phyloP scores from a whole-genome alignment of 1,139 yeast species.

The Lodderomyces theae region DNA sequence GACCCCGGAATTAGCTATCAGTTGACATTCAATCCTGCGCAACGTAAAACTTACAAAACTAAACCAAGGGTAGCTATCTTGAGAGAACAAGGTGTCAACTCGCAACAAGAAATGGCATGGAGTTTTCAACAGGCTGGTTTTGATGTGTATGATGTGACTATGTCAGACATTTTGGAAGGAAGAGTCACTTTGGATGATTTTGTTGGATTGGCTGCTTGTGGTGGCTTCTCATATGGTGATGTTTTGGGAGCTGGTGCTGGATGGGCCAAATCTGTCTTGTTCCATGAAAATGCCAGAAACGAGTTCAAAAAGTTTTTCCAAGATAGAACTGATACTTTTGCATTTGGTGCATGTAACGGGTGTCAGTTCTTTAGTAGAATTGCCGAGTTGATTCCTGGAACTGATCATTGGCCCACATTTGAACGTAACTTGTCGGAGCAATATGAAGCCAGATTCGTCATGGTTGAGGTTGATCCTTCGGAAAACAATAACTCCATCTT shows the following conservation, averaged over 20 bases:
- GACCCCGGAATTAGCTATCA: conserved; percentile 91
- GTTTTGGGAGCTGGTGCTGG: conserved; percentile 99
- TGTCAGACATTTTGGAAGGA: conserved; percentile 86
- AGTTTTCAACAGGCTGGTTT: conserved; percentile 94
- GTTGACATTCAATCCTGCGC: conserved; percentile 53
- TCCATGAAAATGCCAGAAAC: conserved; percentile 70
- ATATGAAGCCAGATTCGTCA: conserved; percentile 91
- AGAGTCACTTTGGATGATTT: conserved; percentile 72
- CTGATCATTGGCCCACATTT: conserved; percentile 95
- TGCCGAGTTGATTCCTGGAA: conserved; percentile 87
- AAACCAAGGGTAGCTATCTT: conserved; percentile 92
- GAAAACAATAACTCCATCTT: conserved; percentile 62
- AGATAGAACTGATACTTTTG: conserved; percentile 86
- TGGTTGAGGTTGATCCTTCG: conserved; percentile 71
- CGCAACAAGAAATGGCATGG: conserved; percentile 99
- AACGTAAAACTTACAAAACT: conserved; percentile 25
- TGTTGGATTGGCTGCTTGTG: conserved; percentile 97
- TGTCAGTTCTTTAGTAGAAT: conserved; percentile 94
- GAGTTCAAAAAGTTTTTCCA: conserved; percentile 82
- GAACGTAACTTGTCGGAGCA: conserved; percentile 92
- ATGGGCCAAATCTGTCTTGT: conserved; percentile 97
- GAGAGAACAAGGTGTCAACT: conserved; percentile 98
- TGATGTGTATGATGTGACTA: conserved; percentile 89
- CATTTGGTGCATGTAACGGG: conserved; percentile 99
- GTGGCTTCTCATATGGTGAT: conserved; percentile 99